Evolutionary conservation across 768 basidiomycete species (phyloP), one percentile per base, ranked within the genome.

Genomic region (Tephrocybe sp.): DNA sequence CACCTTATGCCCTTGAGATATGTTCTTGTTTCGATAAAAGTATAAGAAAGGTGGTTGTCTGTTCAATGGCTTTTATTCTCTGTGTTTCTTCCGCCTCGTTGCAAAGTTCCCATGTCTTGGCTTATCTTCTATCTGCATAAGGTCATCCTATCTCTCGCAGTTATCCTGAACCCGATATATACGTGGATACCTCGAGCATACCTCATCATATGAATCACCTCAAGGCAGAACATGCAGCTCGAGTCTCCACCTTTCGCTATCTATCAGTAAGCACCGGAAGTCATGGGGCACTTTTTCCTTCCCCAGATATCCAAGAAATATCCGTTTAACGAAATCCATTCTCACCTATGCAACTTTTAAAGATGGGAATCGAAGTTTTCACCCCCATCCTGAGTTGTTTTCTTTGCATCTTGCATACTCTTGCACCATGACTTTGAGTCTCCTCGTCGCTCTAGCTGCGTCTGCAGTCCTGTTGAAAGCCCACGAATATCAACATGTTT

Each of bases 151-250:
- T 12, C 22, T 44, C 16, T 32, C 17, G 19, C 19, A 4, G 26
- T 31, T 9, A 48, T 48, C 46, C 16, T 39, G n/a, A 10, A 39
- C n/a, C 38, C 38, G 38, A 17, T 17, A 39, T 39, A 5, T 9
- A 4, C 13, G 16, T n/a, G 38, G 2, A 20, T 46, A 26, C 26
- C 17, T 9, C 45, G 7, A 17, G 6, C 13, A 46, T 45, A n/a
- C 12, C 11, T 5, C 13, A 32, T 22, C 33, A 20, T 23, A n/a
- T 14, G 45, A 55, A 69, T 68, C 65, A 68, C 78, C 78, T 78
- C 75, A 72, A 78, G 78, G 78, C 77, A 71, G 60, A 72, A 74
- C 71, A 74, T 72, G 71, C 66, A 58, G 53, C 57, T 47, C 35
- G 51, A 9, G 19, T 20, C 14, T n/a, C n/a, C 19, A 16, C 43